Evolutionary conservation across 805 yeast genomes (phyloP), one percentile per base, ranked within the genome.

Genomic region (Kuraishia cidri): DNA sequence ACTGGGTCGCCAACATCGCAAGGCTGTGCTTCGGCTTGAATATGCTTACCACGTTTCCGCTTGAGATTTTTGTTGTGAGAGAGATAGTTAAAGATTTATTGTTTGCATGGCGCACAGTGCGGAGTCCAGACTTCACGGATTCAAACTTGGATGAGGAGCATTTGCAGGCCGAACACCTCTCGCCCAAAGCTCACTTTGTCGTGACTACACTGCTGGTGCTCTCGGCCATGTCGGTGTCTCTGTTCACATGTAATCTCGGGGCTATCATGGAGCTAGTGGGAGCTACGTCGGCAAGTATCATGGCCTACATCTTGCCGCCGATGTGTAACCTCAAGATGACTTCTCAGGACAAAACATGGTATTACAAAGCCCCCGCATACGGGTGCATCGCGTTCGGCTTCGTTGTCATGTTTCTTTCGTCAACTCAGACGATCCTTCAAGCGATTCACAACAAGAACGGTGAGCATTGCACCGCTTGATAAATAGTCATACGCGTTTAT

Each of bases 261-360:
- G 82, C 92, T 9, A 79, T 90, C 19, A 63, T 88, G 26, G 97
- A 90, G 49, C 64, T 88, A 3, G 87, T 86, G 21, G 97, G 97
- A 2, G 88, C 96, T 0, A 81, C 95, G 0, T 81, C 95, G 0
- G 97, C 97, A 0, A 85, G 94, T 13, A 62, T 83, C 24, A 79
- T 90, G 80, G 97, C 97, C 0, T 88, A 84, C 50, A 85, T 88
- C 15, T 59, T 88, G 12, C 97, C 97, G 0, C 95, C 96, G 3
- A 52, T 79, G 51, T 88, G 96, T 45, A 82, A 69, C 45, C 53
- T 86, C 39, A 75, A 79, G 40, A 66, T 88, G 45, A 71, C 86
- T 0, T 60, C 62, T 41, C 59, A 48, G 34, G 58, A 44, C 38
- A 73, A 64, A 44, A 40, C 61, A 27, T 37, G 36, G 26, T 37